phyloP scores from a whole-genome alignment of 495 filamentous ascomycete species.

The Penicillium riverlandense region DNA sequence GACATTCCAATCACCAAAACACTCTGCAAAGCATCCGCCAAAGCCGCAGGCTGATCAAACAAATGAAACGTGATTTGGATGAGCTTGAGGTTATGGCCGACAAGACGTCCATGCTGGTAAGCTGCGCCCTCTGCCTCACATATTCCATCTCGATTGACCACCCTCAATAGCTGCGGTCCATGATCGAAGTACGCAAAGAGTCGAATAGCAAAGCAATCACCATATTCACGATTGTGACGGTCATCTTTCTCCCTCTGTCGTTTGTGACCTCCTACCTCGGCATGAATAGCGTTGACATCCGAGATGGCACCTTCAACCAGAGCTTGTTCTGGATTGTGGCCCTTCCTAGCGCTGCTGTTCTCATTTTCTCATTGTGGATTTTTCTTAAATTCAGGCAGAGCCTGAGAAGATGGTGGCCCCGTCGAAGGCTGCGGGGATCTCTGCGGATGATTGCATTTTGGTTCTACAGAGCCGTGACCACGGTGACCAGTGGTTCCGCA shows the following conservation, averaged over 20 bases:
- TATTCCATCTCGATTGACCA: neutral
- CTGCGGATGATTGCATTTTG: too few relatives aligned
- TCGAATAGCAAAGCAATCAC: constrained; percentile 17
- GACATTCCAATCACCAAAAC: neutral
- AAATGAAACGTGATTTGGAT: constrained; percentile 1
- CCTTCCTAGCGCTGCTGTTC: constrained; percentile 15
- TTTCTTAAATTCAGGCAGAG: neutral
- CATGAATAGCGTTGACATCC: constrained; percentile 42
- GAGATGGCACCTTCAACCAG: constrained; percentile 37
- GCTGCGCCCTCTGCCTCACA: neutral
- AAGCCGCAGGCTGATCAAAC: neutral
- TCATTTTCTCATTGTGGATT: neutral
- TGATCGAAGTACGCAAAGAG: constrained; percentile 7
- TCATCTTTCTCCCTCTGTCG: constrained; percentile 37
- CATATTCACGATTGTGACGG: constrained; percentile 32
- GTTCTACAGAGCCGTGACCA: too few relatives aligned
- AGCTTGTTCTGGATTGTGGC: constrained; percentile 44
- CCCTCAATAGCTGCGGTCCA: constrained; percentile 4
- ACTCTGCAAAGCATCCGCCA: constrained; percentile 1
- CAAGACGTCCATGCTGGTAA: constrained; percentile 4
- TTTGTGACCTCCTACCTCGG: constrained; percentile 28
- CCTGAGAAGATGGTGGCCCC: neutral
- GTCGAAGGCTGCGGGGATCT: too few relatives aligned
- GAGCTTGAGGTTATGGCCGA: constrained; percentile 2
- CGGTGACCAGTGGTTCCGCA: too few relatives aligned